Evolutionary conservation across 2,329 filamentous ascomycete genomes (phyloP).

Genomic region (Penicillium griseofulvum): DNA sequence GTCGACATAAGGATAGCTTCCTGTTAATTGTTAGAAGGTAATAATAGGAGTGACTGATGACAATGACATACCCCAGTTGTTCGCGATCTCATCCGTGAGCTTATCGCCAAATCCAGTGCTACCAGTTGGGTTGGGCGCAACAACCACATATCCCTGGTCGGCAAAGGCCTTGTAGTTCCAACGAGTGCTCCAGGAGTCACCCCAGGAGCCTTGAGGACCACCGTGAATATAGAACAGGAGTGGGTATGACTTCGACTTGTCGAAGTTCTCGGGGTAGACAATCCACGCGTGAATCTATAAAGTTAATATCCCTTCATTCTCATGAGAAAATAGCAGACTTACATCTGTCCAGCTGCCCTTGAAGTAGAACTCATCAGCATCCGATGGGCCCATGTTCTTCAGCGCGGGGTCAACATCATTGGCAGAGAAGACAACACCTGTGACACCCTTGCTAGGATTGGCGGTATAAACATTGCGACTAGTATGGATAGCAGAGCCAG

Average conservation of each 20-base stretch:
- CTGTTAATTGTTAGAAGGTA: constrained; percentile 13
- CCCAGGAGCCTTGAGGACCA: constrained; percentile 75
- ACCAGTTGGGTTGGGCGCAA: constrained; percentile 79
- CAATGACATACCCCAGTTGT: constrained; percentile 67
- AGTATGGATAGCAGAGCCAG: constrained; percentile 36
- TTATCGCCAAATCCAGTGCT: constrained; percentile 79
- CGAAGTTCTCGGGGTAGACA: constrained; percentile 56
- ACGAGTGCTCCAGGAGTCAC: constrained; percentile 72
- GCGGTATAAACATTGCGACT: constrained; percentile 37
- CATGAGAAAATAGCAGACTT: not conserved
- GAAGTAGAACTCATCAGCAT: constrained; percentile 40
- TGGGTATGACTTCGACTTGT: constrained; percentile 70
- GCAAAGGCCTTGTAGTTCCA: constrained; percentile 88
- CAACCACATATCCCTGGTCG: constrained; percentile 81
- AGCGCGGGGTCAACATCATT: constrained; percentile 42
- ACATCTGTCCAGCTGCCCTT: constrained; percentile 39
- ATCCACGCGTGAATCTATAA: constrained; percentile 41
- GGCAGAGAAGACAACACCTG: constrained; percentile 35
- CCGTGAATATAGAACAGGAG: constrained; percentile 79
- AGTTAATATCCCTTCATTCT: constrained; percentile 6
- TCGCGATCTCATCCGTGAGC: constrained; percentile 71
- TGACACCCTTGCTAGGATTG: constrained; percentile 25
- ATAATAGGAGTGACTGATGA: too few species aligned
- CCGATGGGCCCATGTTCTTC: constrained; percentile 33
- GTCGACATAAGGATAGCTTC: constrained; percentile 68